Evolutionary conservation across 371 early-diverging fungal genomes (phyloP).

Genomic region (Actinomortierella ambigua): DNA sequence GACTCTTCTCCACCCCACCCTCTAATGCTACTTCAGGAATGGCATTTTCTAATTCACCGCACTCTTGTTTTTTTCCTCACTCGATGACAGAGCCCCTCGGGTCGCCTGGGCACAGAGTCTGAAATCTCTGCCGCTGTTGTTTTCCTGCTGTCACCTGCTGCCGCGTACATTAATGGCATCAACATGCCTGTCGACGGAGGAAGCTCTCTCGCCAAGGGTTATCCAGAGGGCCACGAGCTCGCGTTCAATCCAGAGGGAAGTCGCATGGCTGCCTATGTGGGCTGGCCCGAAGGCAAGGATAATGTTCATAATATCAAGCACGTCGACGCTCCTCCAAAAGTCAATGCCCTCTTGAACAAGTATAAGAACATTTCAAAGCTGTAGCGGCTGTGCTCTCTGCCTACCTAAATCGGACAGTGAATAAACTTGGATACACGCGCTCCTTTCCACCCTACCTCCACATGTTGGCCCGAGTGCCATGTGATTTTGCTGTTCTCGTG

Average conservation of each 20-base stretch:
- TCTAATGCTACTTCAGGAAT: neutral
- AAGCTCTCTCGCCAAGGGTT: slow-evolving; percentile 46
- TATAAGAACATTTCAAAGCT: slow-evolving; percentile 16
- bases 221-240: slow-evolving; percentile 34
- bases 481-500: too few species aligned
- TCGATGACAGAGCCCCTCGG: slow-evolving; percentile 50
- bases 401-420: too few species aligned
- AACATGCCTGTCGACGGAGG: slow-evolving; percentile 48
- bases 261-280: slow-evolving; percentile 38
- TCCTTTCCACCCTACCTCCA: too few species aligned
- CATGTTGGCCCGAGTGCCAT: too few species aligned
- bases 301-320: slow-evolving; percentile 40
- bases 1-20: neutral
- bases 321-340: slow-evolving; percentile 36
- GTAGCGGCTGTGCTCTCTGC: too few species aligned
- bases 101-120: slow-evolving; percentile 58
- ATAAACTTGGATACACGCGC: too few species aligned
- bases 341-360: slow-evolving; percentile 36
- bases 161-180: slow-evolving; percentile 53
- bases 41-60: neutral
- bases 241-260: slow-evolving; percentile 44
- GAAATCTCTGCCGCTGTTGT: slow-evolving; percentile 54
- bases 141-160: slow-evolving; percentile 53
- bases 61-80: neutral
- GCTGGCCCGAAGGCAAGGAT: slow-evolving; percentile 45